Conservation (phyloP, 1,139 yeast species). For the Protomyces macrosporus region DNA sequence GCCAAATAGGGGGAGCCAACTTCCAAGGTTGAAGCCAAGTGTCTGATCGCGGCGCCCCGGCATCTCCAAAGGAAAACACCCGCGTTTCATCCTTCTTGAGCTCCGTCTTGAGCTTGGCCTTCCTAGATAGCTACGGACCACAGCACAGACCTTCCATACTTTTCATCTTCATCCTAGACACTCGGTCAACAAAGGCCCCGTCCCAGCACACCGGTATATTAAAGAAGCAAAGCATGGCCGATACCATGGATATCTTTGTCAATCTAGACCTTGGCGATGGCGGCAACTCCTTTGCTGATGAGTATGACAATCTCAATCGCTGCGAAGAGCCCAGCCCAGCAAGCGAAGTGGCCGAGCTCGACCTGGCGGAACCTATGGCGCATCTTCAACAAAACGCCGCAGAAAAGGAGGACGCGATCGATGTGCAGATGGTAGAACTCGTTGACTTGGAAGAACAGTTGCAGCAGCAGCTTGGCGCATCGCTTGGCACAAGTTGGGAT, state of each 20-base stretch:
- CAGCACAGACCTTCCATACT: too few species aligned
- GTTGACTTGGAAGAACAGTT: not conserved
- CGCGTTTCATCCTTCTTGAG: too few species aligned
- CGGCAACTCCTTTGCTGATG: slow-evolving; percentile 18
- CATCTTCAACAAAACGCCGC: not conserved
- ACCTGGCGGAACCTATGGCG: not conserved
- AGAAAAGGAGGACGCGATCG: not conserved
- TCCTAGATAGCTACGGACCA: too few species aligned
- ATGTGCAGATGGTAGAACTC: slow-evolving; percentile 9
- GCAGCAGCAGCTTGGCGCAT: not conserved
- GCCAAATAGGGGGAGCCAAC: too few species aligned
- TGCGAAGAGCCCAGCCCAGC: slow-evolving; percentile 14
- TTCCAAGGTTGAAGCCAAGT: too few species aligned
- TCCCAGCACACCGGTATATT: not conserved
- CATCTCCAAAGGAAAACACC: too few species aligned
- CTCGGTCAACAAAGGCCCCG: not conserved
- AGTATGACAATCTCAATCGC: slow-evolving; percentile 14
- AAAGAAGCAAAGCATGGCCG: slow-evolving; percentile 11
- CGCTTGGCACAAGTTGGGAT: slow-evolving; percentile 14
- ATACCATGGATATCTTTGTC: slow-evolving; percentile 15
- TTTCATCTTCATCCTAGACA: too few species aligned
- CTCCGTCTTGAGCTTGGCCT: too few species aligned
- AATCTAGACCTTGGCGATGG: slow-evolving; percentile 19
- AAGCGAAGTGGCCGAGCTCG: slow-evolving; percentile 9
- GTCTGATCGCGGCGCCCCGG: too few species aligned